Evolutionary conservation across 2,329 filamentous ascomycete genomes (phyloP).

Genomic region (Colletotrichum lini): DNA sequence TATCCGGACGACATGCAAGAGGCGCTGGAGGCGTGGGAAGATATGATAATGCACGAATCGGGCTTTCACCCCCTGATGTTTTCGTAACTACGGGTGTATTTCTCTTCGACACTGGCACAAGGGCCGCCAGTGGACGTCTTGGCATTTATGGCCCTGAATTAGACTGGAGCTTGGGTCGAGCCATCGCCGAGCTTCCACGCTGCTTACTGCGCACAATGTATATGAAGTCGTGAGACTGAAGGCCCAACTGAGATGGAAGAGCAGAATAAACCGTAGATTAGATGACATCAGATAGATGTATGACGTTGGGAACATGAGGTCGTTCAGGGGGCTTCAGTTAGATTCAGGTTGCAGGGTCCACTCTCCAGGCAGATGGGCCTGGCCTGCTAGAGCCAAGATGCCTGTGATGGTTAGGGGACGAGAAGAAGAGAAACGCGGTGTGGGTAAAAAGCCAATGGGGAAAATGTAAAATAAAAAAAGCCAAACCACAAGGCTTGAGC

Average conservation of each 20-base stretch:
- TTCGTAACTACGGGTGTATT: too few species aligned
- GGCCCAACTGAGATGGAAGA: background rate
- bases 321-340: background rate
- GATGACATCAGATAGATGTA: too few species aligned
- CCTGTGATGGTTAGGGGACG: background rate
- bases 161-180: too few species aligned
- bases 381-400: background rate
- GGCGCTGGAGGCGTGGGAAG: slow-evolving; percentile 21
- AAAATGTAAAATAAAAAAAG: too few species aligned
- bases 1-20: slow-evolving; percentile 25
- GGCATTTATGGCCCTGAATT: too few species aligned
- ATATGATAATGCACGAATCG: slow-evolving; percentile 25
- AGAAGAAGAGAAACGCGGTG: background rate
- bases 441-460: too few species aligned
- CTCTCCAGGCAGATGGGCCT: background rate
- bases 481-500: background rate
- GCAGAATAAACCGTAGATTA: background rate
- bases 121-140: too few species aligned
- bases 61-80: background rate
- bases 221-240: too few species aligned
- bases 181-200: too few species aligned
- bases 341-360: background rate
- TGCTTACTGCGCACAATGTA: too few species aligned
- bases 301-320: background rate
- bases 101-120: too few species aligned